Percentiles rank a stretch among this genome's conserved stretches.
These are phyloP conservation scores for Zygotorulaspora mrakii DNA, from an alignment of 1,139 yeast species.

Conservation along the genomic window DNA sequence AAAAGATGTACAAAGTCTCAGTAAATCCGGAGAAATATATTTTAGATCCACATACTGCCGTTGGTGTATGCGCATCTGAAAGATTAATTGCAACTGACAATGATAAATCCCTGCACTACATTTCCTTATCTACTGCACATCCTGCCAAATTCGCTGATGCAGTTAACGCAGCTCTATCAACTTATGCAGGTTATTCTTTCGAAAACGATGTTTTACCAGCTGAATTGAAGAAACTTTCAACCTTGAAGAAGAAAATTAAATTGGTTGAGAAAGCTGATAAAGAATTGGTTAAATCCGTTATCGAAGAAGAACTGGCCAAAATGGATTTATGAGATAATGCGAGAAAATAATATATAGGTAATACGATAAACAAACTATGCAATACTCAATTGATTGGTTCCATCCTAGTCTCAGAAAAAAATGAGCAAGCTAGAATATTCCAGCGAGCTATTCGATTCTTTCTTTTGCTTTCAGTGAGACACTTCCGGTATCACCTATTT, in stretches of 20 bases:
- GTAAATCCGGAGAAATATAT: constrained; percentile 66
- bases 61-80: constrained; percentile 79
- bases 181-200: constrained; percentile 70
- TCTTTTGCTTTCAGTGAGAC: constrained; percentile 37
- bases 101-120: constrained; percentile 47
- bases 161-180: constrained; percentile 71
- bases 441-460: not conserved
- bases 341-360: constrained; percentile 4
- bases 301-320: constrained; percentile 62
- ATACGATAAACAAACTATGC: constrained; percentile 3
- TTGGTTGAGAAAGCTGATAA: constrained; percentile 71
- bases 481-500: constrained; percentile 50
- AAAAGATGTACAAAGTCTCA: constrained; percentile 51
- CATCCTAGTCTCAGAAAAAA: no score
- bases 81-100: constrained; percentile 52
- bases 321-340: constrained; percentile 37
- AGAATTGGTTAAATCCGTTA: constrained; percentile 67
- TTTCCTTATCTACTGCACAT: constrained; percentile 93
- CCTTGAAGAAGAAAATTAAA: constrained; percentile 71
- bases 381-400: no score
- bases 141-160: constrained; percentile 98
- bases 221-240: constrained; percentile 69
- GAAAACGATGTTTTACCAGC: constrained; percentile 85
- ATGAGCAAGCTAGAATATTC: no score
- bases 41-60: constrained; percentile 94